A percentile compares a stretch with the other conserved stretches of the same genome.
phyloP scores from a whole-genome alignment of 169 alveolate species.

The Amoebophrya sp. region DNA sequence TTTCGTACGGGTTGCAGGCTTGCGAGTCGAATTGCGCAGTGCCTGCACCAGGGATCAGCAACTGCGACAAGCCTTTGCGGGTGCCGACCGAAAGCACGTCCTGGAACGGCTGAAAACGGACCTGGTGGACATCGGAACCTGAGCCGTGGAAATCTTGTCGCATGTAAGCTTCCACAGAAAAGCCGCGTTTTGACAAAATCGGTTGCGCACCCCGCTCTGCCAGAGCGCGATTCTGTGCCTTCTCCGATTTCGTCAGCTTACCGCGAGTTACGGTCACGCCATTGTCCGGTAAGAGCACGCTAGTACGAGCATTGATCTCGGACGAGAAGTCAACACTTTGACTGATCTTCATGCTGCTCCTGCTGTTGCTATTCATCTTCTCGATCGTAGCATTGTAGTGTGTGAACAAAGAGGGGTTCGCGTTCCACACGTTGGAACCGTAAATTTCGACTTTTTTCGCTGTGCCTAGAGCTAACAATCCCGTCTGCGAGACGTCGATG shows the following conservation, averaged over 20 bases:
- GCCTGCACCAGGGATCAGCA: conserved; percentile 78
- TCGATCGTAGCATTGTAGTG: no score
- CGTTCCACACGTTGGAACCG: conserved; percentile 1
- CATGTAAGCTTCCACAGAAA: not conserved
- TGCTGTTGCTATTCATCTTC: not conserved
- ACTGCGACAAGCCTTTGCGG: conserved; percentile 59
- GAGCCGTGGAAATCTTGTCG: conserved; percentile 8
- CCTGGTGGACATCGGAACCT: conserved; percentile 48
- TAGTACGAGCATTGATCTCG: no score
- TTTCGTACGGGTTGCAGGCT: conserved; percentile 69
- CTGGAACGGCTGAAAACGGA: conserved; percentile 69
- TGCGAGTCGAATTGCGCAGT: conserved; percentile 69
- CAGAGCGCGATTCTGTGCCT: not conserved
- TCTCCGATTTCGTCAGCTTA: not conserved
- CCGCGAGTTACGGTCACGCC: no score
- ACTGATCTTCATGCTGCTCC: not conserved
- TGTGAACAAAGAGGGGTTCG: not conserved
- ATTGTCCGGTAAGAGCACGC: no score
- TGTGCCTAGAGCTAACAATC: not conserved
- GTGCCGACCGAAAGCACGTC: conserved; percentile 76
- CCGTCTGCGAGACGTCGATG: not conserved
- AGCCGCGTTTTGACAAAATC: not conserved
- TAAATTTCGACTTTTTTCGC: not conserved
- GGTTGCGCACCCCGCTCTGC: not conserved
- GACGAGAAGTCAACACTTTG: no score